Base-by-base conservation (phyloP, 2,329 filamentous ascomycete species). In the Hypoxylon sp. region DNA sequence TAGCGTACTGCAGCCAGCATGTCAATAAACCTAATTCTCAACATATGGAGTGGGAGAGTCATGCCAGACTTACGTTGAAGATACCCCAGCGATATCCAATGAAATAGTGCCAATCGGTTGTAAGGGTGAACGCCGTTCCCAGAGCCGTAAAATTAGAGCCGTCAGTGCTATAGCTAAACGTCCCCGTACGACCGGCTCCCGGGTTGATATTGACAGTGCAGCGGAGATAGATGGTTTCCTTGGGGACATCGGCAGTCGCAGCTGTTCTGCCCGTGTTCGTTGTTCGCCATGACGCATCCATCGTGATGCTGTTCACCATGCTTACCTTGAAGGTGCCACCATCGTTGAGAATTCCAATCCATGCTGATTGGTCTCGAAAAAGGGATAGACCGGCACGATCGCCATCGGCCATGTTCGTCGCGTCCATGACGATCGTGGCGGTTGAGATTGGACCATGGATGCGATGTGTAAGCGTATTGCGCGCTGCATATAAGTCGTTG, bases 401-500 rank as follows among this genome's bases (percentile, higher is more conserved):
- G 19, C 55, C 43, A 21, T 58, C 55, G 5, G 43, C 30, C 55
- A 58, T 58, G 4, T 36, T 17, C 7, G 17, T 49, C 11, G 43
- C 49, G 17, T 58, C 43, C 6, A 58, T 19, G 32, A 38, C 19
- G 14, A 58, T 48, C 21, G 55, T 58, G 6, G 41, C 55, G 32
- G 55, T 58, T 2, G 55, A 58, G 10, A 48, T 25, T 11, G 55
- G 55, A 6, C 55, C 55, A 28, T 48, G 41, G 5, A 58, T 58
- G 6, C 55, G 41, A 19, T 49, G 55, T 11, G 55, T 58, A n/a
- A 58, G 55, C 19, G 55, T 58, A 21, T 58, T 58, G 28, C 55
- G 55, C 2, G 55, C 55, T 5, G 55, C 28, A 17, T 48, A 58
- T 17, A 58, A 17, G 28, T 58, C 55, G 6, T 48, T 49, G 3